Evolutionary conservation across 192 early-diverging fungal genomes (phyloP).

Genomic region (Coemansia interrupta): DNA sequence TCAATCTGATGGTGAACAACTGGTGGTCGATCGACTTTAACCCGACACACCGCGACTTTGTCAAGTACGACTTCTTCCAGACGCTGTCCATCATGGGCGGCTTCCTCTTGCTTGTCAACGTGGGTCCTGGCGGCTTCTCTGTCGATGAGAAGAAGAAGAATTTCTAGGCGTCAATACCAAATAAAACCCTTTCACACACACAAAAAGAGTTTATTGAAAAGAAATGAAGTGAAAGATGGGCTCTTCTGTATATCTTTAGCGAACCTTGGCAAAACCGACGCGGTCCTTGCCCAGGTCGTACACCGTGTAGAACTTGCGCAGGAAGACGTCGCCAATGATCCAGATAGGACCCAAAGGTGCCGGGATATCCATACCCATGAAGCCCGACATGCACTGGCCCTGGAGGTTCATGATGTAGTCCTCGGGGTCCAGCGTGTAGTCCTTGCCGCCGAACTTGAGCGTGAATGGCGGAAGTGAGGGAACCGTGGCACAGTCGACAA

Average conservation of each 20-base stretch:
- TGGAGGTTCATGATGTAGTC: constrained; percentile 69
- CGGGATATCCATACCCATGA: constrained; percentile 92
- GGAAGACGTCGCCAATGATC: constrained; percentile 82
- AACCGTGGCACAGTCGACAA: constrained; percentile 72
- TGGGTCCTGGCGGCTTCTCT: constrained; percentile 88
- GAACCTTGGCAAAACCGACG: constrained; percentile 54
- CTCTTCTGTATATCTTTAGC: constrained; percentile 7
- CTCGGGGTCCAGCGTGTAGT: constrained; percentile 58
- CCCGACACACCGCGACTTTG: constrained; percentile 82
- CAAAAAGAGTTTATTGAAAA: constrained; percentile 3
- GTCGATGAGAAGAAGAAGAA: constrained; percentile 97
- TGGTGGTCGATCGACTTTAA: constrained; percentile 87
- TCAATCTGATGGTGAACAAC: constrained; percentile 93
- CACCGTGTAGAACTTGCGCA: constrained; percentile 76
- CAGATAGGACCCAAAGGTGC: constrained; percentile 72
- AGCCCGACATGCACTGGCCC: constrained; percentile 70
- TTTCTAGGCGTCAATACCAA: constrained; percentile 56
- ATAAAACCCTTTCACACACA: not conserved
- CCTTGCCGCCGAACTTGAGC: constrained; percentile 71
- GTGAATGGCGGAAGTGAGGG: constrained; percentile 70
- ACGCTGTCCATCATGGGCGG: constrained; percentile 94
- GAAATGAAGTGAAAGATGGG: not conserved
- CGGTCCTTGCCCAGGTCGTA: constrained; percentile 56
- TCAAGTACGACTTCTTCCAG: constrained; percentile 99
- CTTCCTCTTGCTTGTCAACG: constrained; percentile 86